Conservation (phyloP, 495 filamentous ascomycete species). For the Darksidea phi region DNA sequence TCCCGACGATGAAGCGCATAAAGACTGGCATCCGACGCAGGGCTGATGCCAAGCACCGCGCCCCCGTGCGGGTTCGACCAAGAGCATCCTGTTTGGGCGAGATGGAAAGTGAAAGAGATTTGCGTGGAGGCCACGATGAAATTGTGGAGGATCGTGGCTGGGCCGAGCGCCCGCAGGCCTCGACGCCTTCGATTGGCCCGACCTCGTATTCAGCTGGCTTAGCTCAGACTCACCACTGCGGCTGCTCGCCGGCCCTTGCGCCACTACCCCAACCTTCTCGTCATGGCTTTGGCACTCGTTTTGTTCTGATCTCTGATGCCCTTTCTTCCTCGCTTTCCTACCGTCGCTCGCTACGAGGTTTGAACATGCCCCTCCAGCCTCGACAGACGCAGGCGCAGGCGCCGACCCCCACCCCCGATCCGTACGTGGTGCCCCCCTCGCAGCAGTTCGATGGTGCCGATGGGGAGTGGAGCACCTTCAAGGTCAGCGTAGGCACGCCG, state of each 20-base stretch:
- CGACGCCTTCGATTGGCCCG: neutral
- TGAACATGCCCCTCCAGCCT: conserved; percentile 21
- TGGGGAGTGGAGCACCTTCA: conserved; percentile 36
- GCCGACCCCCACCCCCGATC: conserved; percentile 16
- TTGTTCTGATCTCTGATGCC: neutral
- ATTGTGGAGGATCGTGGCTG: neutral
- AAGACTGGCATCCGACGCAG: too few species aligned
- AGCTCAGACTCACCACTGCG: too few species aligned
- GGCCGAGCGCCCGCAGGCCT: neutral
- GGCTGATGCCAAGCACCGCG: too few species aligned
- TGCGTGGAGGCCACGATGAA: neutral
- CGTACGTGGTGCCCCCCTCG: conserved; percentile 33
- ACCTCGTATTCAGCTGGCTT: conserved; percentile 28
- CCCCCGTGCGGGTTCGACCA: too few species aligned
- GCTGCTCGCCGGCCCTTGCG: too few species aligned
- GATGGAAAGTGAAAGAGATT: too few species aligned
- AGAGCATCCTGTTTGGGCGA: too few species aligned
- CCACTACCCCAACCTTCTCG: too few species aligned
- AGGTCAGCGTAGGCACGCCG: conserved; percentile 32
- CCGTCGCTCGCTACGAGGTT: neutral
- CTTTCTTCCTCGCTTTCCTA: neutral
- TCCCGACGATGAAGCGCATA: too few species aligned
- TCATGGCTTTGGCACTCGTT: neutral
- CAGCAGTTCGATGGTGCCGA: conserved; percentile 36
- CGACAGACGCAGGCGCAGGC: conserved; percentile 10